Evolutionary conservation across 495 filamentous ascomycete species (phyloP), one percentile per base, ranked within the genome.

Genomic region (Bacidia gigantensis): DNA sequence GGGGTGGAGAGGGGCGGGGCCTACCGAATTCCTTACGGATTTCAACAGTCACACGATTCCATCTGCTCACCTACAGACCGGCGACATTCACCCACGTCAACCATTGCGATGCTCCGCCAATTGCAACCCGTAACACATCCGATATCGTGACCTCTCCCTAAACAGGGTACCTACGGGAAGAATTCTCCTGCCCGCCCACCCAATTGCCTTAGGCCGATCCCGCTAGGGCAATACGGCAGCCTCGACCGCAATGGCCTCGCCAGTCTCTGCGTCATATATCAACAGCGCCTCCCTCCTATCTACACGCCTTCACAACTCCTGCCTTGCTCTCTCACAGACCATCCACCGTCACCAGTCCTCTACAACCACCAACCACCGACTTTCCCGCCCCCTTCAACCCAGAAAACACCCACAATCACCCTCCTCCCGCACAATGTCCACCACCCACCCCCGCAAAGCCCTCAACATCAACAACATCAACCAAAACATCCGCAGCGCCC

Each of bases 401-500:
- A 20, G 24, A 9, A 18, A 18, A 3, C 17, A 32, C 20, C 17
- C 18, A 26, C 20, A 41, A 25, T n/a, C 17, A 52, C 17, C 11
- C 18, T n/a, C 46, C 14, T 20, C 26, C 46, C 75, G 78, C 46
- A 76, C 64, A 53, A 79, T 87, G 75, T 78, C 83, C 48, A 64
- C 72, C 53, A 72, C 75, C 12, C 51, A 71, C 11, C 54, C 66
- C 42, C 70, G 69, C 56, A 73, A 73, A 54, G 78, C 83, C 41
- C 75, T 98, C 53, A 85, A 76, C 63, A 69, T 88, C 56, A 72
- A 84, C 67, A 95, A 95, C 71, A 94, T 97, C 74, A 97, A 97
- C 69, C 86, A 78, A 10, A 75, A 89, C 63, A 77, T 96, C 55
- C 75, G 75, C 63, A 76, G 77, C 35, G 92, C 92, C 58, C 82